phyloP scores from a whole-genome alignment of 495 filamentous ascomycete genomes.

The Penicillium maclennaniae region DNA sequence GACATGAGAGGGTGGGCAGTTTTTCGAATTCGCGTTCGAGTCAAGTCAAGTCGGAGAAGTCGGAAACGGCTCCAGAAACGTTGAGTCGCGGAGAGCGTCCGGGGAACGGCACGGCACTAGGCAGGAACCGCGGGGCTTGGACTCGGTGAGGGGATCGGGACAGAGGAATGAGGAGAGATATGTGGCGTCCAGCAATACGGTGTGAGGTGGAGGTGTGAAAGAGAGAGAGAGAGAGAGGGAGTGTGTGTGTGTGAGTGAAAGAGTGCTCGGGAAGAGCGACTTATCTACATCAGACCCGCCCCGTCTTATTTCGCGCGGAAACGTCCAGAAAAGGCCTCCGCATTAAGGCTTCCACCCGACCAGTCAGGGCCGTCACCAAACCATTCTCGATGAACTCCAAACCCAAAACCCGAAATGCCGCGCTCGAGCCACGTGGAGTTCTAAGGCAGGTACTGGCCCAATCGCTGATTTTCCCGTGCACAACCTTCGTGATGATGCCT shows the following conservation, averaged over 20 bases:
- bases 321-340: constrained; percentile 20
- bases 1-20: constrained; percentile 8
- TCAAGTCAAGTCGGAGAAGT: constrained; percentile 11
- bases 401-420: background rate
- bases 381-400: background rate
- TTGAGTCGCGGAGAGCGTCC: constrained; percentile 21
- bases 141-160: background rate
- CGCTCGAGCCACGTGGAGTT: constrained; percentile 25
- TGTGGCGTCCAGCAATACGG: background rate
- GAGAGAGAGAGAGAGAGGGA: background rate
- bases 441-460: constrained; percentile 26
- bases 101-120: constrained; percentile 11
- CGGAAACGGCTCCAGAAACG: constrained; percentile 13
- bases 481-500: background rate
- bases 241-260: no score
- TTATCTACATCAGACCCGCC: background rate
- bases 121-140: background rate
- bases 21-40: background rate
- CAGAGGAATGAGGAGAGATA: background rate
- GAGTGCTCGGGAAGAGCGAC: background rate
- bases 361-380: background rate
- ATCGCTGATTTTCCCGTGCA: constrained; percentile 22
- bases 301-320: constrained; percentile 12
- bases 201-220: no score
- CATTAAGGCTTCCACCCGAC: background rate